These are phyloP conservation scores for Senecio squalidus DNA, from an alignment of 140 eudicot genomes.

Conservation along the genomic window DNA sequence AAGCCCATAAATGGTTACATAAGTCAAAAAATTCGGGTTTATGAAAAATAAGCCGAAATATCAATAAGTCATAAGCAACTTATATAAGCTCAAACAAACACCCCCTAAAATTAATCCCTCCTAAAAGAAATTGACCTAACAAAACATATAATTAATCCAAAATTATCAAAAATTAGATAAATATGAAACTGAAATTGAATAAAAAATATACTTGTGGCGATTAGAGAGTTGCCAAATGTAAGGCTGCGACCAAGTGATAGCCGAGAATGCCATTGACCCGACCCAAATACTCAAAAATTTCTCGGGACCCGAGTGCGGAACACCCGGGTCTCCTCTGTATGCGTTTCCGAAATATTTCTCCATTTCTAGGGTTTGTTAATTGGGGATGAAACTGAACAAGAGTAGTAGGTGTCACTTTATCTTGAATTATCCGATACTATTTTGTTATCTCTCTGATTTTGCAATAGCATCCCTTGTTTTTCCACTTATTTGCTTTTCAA, in stretches of 20 bases:
- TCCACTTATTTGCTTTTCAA: background rate
- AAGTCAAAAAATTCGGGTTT: no score
- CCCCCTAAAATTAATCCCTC: no score
- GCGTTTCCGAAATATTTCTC: slow-evolving; percentile 91
- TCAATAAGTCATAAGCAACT: no score
- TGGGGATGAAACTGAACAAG: slow-evolving; percentile 15
- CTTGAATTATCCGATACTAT: slow-evolving; percentile 27
- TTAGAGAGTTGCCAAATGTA: slow-evolving; percentile 63
- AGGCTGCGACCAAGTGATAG: slow-evolving; percentile 50
- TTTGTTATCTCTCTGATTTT: slow-evolving; percentile 1
- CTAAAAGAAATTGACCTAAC: no score
- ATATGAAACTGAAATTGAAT: background rate
- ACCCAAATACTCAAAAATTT: slow-evolving; percentile 60
- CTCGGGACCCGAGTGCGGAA: slow-evolving; percentile 67
- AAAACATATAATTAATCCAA: background rate
- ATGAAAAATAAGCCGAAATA: no score
- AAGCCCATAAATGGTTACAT: no score
- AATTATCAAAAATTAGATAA: background rate
- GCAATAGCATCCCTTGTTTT: background rate
- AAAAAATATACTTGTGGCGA: slow-evolving; percentile 59
- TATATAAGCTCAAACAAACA: no score
- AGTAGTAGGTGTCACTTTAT: background rate
- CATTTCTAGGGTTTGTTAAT: slow-evolving; percentile 30
- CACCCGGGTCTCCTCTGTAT: slow-evolving; percentile 97
- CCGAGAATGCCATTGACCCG: slow-evolving; percentile 56